These are phyloP conservation scores for Globisporangium orthogonon DNA, from an alignment of 352 stramenopile genomes.

Conservation along the genomic window DNA sequence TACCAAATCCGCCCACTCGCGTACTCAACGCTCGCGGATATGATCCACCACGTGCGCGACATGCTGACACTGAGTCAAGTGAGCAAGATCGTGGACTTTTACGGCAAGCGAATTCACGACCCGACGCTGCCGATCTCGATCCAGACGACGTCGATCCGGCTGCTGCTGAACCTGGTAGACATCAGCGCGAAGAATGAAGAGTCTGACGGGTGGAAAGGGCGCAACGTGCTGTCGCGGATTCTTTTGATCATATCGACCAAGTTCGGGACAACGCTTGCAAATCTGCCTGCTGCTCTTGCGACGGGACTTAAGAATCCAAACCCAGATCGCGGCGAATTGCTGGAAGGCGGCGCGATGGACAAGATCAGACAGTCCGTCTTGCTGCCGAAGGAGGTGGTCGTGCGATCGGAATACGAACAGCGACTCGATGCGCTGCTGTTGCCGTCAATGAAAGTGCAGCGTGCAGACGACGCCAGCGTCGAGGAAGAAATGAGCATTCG, in stretches of 20 bases:
- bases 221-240: slow-evolving; percentile 88
- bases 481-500: slow-evolving; percentile 80
- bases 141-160: slow-evolving; percentile 93
- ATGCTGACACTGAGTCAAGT: slow-evolving; percentile 94
- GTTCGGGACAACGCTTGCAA: slow-evolving; percentile 86
- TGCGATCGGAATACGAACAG: slow-evolving; percentile 64
- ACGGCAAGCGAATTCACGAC: slow-evolving; percentile 91
- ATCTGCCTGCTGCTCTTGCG: slow-evolving; percentile 58
- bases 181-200: slow-evolving; percentile 95
- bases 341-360: slow-evolving; percentile 84
- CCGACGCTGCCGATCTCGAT: slow-evolving; percentile 92
- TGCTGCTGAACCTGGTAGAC: slow-evolving; percentile 96
- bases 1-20: slow-evolving; percentile 92
- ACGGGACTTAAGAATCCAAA: slow-evolving; percentile 37
- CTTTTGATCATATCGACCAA: slow-evolving; percentile 93
- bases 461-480: slow-evolving; percentile 39
- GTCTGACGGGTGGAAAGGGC: slow-evolving; percentile 77
- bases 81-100: slow-evolving; percentile 92
- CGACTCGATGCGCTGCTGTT: slow-evolving; percentile 63
- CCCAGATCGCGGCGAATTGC: slow-evolving; percentile 46
- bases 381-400: slow-evolving; percentile 43
- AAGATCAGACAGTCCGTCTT: slow-evolving; percentile 83
- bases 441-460: slow-evolving; percentile 43
- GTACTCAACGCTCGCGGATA: slow-evolving; percentile 96
- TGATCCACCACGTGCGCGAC: slow-evolving; percentile 96